Base-by-base conservation (phyloP, 164 flowering plant species). In the Buxus sempervirens region DNA sequence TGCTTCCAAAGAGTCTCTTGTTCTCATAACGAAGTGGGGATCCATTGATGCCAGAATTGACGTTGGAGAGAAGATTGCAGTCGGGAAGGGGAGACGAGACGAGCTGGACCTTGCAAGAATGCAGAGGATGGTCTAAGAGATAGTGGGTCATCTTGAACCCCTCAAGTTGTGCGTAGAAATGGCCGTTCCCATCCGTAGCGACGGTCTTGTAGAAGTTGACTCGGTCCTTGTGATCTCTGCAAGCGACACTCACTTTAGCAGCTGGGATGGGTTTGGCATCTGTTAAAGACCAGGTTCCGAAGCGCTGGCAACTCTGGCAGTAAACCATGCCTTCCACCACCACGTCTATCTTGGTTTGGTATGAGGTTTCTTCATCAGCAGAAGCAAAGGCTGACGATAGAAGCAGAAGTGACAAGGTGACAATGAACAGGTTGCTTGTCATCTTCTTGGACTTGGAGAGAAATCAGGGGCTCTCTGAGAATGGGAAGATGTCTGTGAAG, bases 271-370 rank as follows among this genome's bases (percentile, higher is more conserved):
- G 90, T 73, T 82, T 48, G 26, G 97, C 93, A 0, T 63, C 85
- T 0, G 73, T 57, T 58, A 90, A 48, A 9, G 88, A 82, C 95
- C 86, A 82, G 18, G 91, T 70, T 10, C 91, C 91, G 0, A 24
- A 28, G 2, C 56, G 59, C 22, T 82, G 59, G 54, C 97, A 94
- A 79, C 88, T 85, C 71, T 94, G 97, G 83, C 98, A 90, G 72
- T 83, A 88, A 27, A 94, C 91, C 67, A 83, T 68, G 36, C 97
- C 97, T 80, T 90, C 96, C 5, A 91, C 90, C 22, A 80, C 95
- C 54, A 88, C 90, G 0, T 78, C 84, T 0, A 68, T 59, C 26
- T 66, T 72, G 64, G 80, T 81, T 48, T 74, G 42, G 51, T 72
- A 36, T 23, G 76, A 65, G 55, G 45, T 60, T 18, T 73, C 27